A percentile compares a stretch with the other conserved stretches of the same genome.
Conservation (phyloP, 768 basidiomycete genomes). For the Suillus luteus region DNA sequence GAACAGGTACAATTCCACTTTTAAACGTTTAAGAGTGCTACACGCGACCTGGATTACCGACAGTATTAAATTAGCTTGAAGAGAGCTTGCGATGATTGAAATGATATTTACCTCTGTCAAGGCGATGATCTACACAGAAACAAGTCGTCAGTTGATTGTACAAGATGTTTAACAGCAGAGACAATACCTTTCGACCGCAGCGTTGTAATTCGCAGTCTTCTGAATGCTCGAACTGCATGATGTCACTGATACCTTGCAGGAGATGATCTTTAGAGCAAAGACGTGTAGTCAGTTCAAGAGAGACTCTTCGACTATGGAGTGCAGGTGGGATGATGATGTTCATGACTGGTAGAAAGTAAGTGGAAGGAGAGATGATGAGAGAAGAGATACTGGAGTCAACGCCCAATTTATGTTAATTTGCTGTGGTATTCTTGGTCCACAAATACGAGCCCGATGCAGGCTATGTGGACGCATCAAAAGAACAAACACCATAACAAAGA, state of each 20-base stretch:
- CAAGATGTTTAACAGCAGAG: neutral
- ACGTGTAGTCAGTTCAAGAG: conserved; percentile 30
- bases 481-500: conserved; percentile 8
- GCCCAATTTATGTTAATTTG: conserved; percentile 21
- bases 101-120: conserved; percentile 50
- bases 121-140: conserved; percentile 42
- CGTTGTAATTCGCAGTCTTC: conserved; percentile 23
- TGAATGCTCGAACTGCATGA: conserved; percentile 22
- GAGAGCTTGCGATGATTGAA: neutral
- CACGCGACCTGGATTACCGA: conserved; percentile 42
- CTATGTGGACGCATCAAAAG: neutral
- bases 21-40: conserved; percentile 44
- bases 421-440: conserved; percentile 23
- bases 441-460: neutral
- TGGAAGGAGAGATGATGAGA: conserved; percentile 11
- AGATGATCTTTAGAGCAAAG: conserved; percentile 33
- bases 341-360: conserved; percentile 2
- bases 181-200: conserved; percentile 29
- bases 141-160: conserved; percentile 12
- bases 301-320: conserved; percentile 28
- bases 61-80: neutral
- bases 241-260: conserved; percentile 30
- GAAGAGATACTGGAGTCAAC: conserved; percentile 12
- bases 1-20: conserved; percentile 48
- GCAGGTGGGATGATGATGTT: conserved; percentile 17